These are phyloP conservation scores for Globisporangium rhizosaccharum DNA, from an alignment of 352 stramenopile genomes.

Conservation along the genomic window DNA sequence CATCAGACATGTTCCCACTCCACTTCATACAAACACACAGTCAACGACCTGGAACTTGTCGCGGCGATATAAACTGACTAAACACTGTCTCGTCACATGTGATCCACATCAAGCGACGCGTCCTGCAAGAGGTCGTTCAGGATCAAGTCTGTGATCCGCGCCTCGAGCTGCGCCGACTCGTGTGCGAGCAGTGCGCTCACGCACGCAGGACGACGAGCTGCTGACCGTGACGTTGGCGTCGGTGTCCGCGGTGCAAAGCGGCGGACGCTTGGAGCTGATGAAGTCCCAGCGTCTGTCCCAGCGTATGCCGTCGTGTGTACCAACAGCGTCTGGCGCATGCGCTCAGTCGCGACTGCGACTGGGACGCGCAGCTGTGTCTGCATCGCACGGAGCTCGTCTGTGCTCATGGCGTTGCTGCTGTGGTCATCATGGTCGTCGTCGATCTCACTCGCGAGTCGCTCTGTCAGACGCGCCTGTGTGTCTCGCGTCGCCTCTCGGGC, in stretches of 20 bases:
- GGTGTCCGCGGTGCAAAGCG: constrained; percentile 19
- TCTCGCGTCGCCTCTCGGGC: constrained; percentile 21
- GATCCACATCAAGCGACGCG: not conserved
- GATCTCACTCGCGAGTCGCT: constrained; percentile 18
- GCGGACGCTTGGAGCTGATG: not conserved
- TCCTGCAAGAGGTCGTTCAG: constrained; percentile 25
- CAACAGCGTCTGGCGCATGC: constrained; percentile 1
- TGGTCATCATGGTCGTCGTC: constrained; percentile 1
- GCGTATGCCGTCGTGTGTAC: not conserved
- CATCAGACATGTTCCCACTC: not conserved
- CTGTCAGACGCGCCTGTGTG: constrained; percentile 16
- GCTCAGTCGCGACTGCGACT: constrained; percentile 4
- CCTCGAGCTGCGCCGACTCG: constrained; percentile 28
- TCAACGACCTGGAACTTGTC: no score
- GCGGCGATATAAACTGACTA: no score
- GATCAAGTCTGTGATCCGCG: constrained; percentile 26
- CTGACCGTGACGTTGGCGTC: constrained; percentile 12
- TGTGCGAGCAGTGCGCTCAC: constrained; percentile 12
- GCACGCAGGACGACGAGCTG: not conserved
- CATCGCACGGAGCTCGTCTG: constrained; percentile 16
- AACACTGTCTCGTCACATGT: no score
- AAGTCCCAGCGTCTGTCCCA: not conserved
- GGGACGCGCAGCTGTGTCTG: constrained; percentile 15
- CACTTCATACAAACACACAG: not conserved
- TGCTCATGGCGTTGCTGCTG: constrained; percentile 4